Percentiles rank a stretch among this genome's conserved stretches.
phyloP scores from a whole-genome alignment of 163 green algal species.

The Scenedesmus sp. region DNA sequence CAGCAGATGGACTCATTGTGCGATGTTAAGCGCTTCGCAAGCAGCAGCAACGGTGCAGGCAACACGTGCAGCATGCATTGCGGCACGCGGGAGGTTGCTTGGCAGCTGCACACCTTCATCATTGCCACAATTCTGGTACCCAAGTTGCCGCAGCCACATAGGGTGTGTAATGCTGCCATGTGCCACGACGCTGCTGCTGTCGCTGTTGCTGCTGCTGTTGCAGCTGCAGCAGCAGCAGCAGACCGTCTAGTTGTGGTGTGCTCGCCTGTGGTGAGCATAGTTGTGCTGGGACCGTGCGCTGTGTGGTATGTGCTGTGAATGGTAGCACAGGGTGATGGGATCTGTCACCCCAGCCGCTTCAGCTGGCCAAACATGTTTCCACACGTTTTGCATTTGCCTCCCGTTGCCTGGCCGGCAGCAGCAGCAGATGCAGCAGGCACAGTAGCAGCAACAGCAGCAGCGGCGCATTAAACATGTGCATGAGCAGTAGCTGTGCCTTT shows the following conservation, averaged over 20 bases:
- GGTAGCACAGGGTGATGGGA: background rate
- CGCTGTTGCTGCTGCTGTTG: no score
- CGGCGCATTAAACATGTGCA: background rate
- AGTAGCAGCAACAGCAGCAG: background rate
- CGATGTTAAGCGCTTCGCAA: no score
- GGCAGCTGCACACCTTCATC: no score
- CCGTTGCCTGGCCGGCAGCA: slow-evolving; percentile 11
- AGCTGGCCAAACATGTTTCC: slow-evolving; percentile 38
- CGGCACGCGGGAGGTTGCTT: no score
- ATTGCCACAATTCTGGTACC: no score
- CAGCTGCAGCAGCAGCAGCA: background rate
- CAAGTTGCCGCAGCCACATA: background rate
- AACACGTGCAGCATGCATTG: no score
- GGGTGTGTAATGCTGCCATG: no score
- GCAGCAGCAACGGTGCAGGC: no score
- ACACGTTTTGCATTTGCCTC: slow-evolving; percentile 43
- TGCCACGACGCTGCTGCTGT: background rate
- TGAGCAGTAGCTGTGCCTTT: no score
- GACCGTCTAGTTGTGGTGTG: background rate
- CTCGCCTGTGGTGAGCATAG: no score
- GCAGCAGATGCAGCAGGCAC: background rate
- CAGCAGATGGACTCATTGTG: no score
- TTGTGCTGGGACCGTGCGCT: background rate
- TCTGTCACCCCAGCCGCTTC: background rate
- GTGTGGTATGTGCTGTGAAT: background rate